Conservation (phyloP, 176 grass and related monocot genomes). For the Eremochloa ophiuroides region DNA sequence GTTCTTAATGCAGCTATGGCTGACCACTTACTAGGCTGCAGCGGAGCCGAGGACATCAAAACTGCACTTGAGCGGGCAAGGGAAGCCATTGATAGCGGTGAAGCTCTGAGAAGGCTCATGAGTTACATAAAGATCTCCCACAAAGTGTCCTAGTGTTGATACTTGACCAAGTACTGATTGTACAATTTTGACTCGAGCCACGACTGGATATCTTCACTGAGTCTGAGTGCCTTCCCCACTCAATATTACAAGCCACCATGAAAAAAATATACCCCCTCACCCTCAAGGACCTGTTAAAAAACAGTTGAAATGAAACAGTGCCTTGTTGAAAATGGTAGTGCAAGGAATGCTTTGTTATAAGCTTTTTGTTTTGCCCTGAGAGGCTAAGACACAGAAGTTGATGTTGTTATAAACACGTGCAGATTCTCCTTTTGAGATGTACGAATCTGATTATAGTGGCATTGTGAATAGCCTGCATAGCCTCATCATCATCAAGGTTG, state of each 20-base stretch:
- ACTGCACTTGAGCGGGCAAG: constrained; percentile 64
- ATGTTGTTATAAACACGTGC: background rate
- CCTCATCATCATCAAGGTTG: background rate
- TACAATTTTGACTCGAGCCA: constrained; percentile 24
- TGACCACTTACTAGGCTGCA: constrained; percentile 82
- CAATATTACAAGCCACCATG: background rate
- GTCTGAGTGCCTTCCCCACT: background rate
- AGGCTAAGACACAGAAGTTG: too few relatives aligned
- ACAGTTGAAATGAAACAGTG: background rate
- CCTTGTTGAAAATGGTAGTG: background rate
- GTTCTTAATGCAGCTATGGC: constrained; percentile 89
- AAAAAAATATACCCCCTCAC: background rate
- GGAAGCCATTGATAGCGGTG: constrained; percentile 77
- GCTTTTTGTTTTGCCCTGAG: background rate
- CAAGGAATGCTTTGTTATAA: background rate
- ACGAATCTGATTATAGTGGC: background rate
- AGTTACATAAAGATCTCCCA: constrained; percentile 72
- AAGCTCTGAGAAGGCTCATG: constrained; percentile 79
- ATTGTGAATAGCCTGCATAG: background rate
- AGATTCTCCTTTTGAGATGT: background rate
- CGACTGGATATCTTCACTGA: background rate
- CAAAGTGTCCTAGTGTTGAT: constrained; percentile 32
- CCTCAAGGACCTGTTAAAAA: constrained; percentile 9
- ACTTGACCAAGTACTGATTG: background rate
- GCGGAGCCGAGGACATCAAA: constrained; percentile 67